Percentiles rank a stretch among this genome's conserved stretches.
phyloP scores from a whole-genome alignment of 1,139 yeast species.

The Lodderomyces elongisporus region DNA sequence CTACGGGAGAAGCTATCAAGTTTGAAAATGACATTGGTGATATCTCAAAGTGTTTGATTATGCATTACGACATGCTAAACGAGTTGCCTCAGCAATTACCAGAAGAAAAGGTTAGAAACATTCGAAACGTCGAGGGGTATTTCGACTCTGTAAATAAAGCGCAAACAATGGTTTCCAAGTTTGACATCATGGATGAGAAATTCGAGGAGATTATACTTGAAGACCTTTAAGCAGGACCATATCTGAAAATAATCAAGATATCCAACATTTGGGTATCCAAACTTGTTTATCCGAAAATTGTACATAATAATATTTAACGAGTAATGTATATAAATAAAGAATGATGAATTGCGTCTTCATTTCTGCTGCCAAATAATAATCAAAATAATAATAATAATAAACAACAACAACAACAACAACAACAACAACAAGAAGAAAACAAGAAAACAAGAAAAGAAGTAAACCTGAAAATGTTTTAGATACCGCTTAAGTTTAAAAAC shows the following conservation, averaged over 20 bases:
- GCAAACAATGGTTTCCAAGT: conserved; percentile 17
- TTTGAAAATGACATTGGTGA: conserved; percentile 54
- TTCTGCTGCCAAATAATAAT: too few species aligned
- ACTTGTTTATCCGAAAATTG: too few species aligned
- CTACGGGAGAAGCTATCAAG: conserved; percentile 58
- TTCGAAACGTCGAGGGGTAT: conserved; percentile 48
- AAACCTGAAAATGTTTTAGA: too few species aligned
- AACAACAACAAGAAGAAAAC: too few species aligned
- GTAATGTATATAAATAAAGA: too few species aligned
- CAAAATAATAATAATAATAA: too few species aligned
- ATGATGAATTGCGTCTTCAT: too few species aligned
- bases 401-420: too few species aligned
- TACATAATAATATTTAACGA: too few species aligned
- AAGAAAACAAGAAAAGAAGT: too few species aligned
- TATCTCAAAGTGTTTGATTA: conserved; percentile 36
- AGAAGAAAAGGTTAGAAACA: conserved; percentile 25
- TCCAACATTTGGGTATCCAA: too few species aligned
- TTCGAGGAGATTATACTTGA: conserved; percentile 22
- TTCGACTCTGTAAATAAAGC: conserved; percentile 55
- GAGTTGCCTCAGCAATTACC: conserved; percentile 21
- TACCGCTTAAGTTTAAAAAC: too few species aligned
- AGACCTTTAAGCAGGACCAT: conserved; percentile 10
- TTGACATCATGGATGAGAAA: conserved; percentile 22
- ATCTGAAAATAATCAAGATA: neutral
- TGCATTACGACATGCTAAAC: conserved; percentile 25